Evolutionary conservation across 139 green algal species (phyloP).

Genomic region (Micractinium conductrix): DNA sequence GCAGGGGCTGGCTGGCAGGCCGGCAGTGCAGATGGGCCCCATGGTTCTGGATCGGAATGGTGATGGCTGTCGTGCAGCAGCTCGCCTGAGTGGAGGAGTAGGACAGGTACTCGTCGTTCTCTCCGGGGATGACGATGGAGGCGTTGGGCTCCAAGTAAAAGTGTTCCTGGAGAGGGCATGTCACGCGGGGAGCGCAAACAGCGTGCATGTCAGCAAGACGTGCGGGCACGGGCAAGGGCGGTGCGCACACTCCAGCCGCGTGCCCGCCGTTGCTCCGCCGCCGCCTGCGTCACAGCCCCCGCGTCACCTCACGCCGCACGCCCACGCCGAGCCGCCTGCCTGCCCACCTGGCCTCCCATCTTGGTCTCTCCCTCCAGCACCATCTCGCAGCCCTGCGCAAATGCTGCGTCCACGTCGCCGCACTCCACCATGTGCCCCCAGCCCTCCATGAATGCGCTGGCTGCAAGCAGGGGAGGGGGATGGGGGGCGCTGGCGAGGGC

Average conservation of each 20-base stretch:
- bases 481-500: too few relatives aligned
- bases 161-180: constrained; percentile 84
- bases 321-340: background rate
- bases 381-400: constrained; percentile 43
- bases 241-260: too few relatives aligned
- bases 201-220: background rate
- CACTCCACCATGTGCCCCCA: constrained; percentile 59
- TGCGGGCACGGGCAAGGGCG: background rate
- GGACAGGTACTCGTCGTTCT: constrained; percentile 85
- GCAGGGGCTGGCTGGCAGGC: background rate
- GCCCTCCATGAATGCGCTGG: constrained; percentile 27
- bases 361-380: constrained; percentile 66
- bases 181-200: background rate
- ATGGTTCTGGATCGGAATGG: background rate
- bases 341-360: constrained; percentile 78
- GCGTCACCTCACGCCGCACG: background rate
- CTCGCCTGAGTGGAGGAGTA: constrained; percentile 82
- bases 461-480: background rate
- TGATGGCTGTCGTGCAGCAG: background rate
- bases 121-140: constrained; percentile 80
- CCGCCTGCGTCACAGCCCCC: background rate
- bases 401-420: constrained; percentile 18
- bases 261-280: too few relatives aligned
- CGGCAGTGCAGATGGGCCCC: background rate
- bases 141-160: constrained; percentile 97